Evolutionary conservation across 345 rosid genomes (phyloP), one percentile per base, ranked within the genome.

Genomic region (Tarenaya hassleriana): DNA sequence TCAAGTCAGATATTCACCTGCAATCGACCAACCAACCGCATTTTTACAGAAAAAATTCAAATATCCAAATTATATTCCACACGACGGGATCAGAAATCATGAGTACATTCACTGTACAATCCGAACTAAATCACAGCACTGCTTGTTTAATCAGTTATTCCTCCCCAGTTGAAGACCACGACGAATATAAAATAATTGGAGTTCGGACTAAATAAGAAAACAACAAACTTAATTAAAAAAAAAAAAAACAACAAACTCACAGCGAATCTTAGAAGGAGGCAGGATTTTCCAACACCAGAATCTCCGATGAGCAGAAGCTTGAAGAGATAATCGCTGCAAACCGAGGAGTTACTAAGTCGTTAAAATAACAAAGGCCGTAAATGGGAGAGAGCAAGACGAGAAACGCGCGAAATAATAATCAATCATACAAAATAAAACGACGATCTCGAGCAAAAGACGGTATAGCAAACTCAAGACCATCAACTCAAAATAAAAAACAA

Each of bases 231-330:
- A 37, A 47, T 31, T 8, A 10, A 24, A 27, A 1, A 24, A 32
- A 5, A 11, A 10, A 10, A 4, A n/a, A n/a, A n/a, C n/a, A 3
- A 7, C 17, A 59, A 37, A 47, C 73, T 66, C 69, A 77, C 83
- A 54, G 80, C 65, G 59, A 74, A 77, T 64, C 83, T 77, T 70
- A 77, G 55, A 40, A 77, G 83, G n/a, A 77, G 77, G 58, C 80
- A 74, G 41, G 80, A 77, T 52, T 77, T 77, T 14, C 83, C 83
- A 54, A 77, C 83, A 45, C 83, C 83, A 42, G 83, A 77, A 58
- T 77, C 80, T 62, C 83, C 83, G 34, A 77, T 77, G 34, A 77
- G 77, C 61, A 77, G 60, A 55, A 77, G 83, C 73, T 77, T 77
- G 69, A 77, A 77, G 41, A 77, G 72, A 59, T 74, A 77, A 65